Evolutionary conservation across 768 basidiomycete genomes (phyloP), one percentile per base, ranked within the genome.

Genomic region (Mycena maculata): DNA sequence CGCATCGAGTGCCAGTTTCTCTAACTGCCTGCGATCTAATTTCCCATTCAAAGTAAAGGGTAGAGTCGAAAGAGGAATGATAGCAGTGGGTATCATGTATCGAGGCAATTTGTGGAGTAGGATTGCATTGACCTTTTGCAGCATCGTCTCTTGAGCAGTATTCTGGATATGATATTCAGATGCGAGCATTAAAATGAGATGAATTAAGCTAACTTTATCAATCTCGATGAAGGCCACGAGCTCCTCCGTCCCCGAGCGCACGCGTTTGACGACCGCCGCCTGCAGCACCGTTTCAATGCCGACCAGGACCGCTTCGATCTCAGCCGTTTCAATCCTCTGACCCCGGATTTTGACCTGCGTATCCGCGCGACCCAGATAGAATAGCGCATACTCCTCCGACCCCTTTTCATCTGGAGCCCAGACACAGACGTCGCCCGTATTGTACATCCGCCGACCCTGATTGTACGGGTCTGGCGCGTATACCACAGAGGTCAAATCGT

Each of bases 21-120:
- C 50, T 5, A 61, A 36, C 9, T 18, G 39, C 3, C 20, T 49
- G 23, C 58, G 45, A 28, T 60, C 58, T 36, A 49, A 12, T 49
- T 60, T 60, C 11, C 58, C 58, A 49, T 60, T 60, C 47, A 49
- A 28, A 25, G 58, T 60, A 8, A 49, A 23, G 11, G 58, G 58
- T 8, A 60, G 33, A n/a, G 58, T 15, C 8, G 36, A 22, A 28
- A 60, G 58, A 7, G 58, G 25, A 36, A 49, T 27, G 23, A 49
- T 25, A 31, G 30, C 20, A 13, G 2, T 38, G 36, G 58, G 58
- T 49, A 60, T n/a, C 58, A 60, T 60, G 36, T 60, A 49, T 39
- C 22, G 33, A 27, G 58, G 58, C 6, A 60, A 23, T 13, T 28
- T 36, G 6, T n/a, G 23, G 11, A 20, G 33, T 33, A 60, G 25